A percentile compares a stretch with the other conserved stretches of the same genome.
These are phyloP conservation scores for Penicillium sclerotigenum DNA, from an alignment of 2,329 filamentous ascomycete genomes.

Conservation along the genomic window DNA sequence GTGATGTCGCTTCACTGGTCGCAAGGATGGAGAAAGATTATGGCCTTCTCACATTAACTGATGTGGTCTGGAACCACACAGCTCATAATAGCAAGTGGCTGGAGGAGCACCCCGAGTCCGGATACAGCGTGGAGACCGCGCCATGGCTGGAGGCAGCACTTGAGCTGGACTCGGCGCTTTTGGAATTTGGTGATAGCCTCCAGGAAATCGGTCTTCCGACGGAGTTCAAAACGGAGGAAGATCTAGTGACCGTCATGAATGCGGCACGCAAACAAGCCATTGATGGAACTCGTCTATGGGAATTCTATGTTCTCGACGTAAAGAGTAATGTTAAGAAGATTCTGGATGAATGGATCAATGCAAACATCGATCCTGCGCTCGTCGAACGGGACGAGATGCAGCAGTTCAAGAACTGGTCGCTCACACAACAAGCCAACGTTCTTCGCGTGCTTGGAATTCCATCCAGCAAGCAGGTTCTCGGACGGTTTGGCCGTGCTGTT, in stretches of 20 bases:
- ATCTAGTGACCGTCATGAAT: slow-evolving; percentile 78
- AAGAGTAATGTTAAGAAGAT: slow-evolving; percentile 67
- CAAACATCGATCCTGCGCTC: slow-evolving; percentile 11
- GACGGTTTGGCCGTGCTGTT: slow-evolving; percentile 70
- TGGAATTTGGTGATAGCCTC: slow-evolving; percentile 62
- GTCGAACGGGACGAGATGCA: slow-evolving; percentile 39
- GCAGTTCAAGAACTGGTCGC: slow-evolving; percentile 52
- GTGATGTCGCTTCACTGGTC: slow-evolving; percentile 74
- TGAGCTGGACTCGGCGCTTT: slow-evolving; percentile 73
- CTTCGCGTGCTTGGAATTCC: slow-evolving; percentile 66
- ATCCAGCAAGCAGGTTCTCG: slow-evolving; percentile 71
- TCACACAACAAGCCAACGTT: slow-evolving; percentile 58
- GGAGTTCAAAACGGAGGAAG: slow-evolving; percentile 65
- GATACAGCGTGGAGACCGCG: slow-evolving; percentile 89
- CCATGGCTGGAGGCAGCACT: slow-evolving; percentile 67
- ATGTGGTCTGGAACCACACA: slow-evolving; percentile 98
- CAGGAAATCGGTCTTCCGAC: slow-evolving; percentile 70
- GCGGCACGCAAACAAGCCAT: slow-evolving; percentile 79
- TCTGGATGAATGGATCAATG: slow-evolving; percentile 66
- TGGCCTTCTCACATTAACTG: slow-evolving; percentile 81
- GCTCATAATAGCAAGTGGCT: slow-evolving; percentile 95
- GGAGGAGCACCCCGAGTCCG: slow-evolving; percentile 87
- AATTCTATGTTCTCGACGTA: slow-evolving; percentile 85
- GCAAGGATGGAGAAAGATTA: slow-evolving; percentile 79
- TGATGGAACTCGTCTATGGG: slow-evolving; percentile 76